Percentiles rank a stretch among this genome's conserved stretches.
Evolutionary conservation across 805 yeast species (phyloP).

Genomic region (Yarrowia sp.): DNA sequence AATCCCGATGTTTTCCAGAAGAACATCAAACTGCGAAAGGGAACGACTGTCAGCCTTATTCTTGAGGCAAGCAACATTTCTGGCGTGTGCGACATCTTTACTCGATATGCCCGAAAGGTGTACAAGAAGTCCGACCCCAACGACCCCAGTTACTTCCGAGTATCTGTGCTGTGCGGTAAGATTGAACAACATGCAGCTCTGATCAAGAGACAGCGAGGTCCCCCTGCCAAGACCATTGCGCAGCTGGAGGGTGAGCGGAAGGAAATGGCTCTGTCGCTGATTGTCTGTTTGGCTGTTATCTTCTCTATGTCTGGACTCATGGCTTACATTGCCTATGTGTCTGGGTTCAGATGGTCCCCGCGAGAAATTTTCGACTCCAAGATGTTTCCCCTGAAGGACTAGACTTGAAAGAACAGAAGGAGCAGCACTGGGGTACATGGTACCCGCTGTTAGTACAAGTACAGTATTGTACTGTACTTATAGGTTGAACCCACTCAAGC

Average conservation of each 20-base stretch:
- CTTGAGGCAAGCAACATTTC: slow-evolving; percentile 68
- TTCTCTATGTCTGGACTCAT: slow-evolving; percentile 30
- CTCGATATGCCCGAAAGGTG: slow-evolving; percentile 66
- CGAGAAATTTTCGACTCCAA: slow-evolving; percentile 22
- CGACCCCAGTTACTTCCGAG: slow-evolving; percentile 81
- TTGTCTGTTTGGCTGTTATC: slow-evolving; percentile 30
- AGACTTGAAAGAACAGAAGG: not conserved
- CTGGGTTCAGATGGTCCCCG: slow-evolving; percentile 29
- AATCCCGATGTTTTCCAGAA: slow-evolving; percentile 67
- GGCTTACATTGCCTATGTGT: slow-evolving; percentile 32
- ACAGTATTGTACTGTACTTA: too few relatives aligned
- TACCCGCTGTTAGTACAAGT: too few relatives aligned
- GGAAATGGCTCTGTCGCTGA: slow-evolving; percentile 29
- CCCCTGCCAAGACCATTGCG: slow-evolving; percentile 19
- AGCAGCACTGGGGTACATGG: too few relatives aligned
- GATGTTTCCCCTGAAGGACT: slow-evolving; percentile 5
- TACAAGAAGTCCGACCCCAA: slow-evolving; percentile 73
- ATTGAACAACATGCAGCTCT: slow-evolving; percentile 76
- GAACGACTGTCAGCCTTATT: slow-evolving; percentile 75
- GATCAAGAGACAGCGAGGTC: slow-evolving; percentile 24
- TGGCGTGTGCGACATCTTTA: slow-evolving; percentile 74
- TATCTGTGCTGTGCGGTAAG: slow-evolving; percentile 83
- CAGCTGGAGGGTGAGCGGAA: slow-evolving; percentile 27
- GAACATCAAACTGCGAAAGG: slow-evolving; percentile 86
- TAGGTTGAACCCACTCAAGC: too few relatives aligned